A percentile compares a stretch with the other conserved stretches of the same genome.
Conservation (phyloP, 2,329 filamentous ascomycete species). For the Fusarium fujikuroi region DNA sequence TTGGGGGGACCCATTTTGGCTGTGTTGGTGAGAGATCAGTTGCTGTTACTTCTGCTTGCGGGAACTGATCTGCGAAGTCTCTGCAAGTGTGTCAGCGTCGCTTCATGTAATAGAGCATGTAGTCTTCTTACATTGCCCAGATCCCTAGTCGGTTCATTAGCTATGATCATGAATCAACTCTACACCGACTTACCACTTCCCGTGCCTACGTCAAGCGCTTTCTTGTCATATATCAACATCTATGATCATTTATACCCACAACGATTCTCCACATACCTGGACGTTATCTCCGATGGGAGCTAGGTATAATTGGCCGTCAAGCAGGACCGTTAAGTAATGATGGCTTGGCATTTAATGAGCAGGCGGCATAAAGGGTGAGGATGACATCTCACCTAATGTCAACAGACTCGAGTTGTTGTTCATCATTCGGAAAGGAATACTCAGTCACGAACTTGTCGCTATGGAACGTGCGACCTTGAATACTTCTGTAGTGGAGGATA, state of each 20-base stretch:
- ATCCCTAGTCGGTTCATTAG: neutral
- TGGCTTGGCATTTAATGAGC: neutral
- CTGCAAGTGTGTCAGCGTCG: neutral
- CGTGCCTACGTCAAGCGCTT: constrained; percentile 13
- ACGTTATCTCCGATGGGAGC: constrained; percentile 4
- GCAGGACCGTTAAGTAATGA: constrained; percentile 19
- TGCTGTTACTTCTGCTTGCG: constrained; percentile 5
- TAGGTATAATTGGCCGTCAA: constrained; percentile 10
- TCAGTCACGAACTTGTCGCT: constrained; percentile 23
- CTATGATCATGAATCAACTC: rapidly evolving
- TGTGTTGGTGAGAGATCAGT: constrained; percentile 26
- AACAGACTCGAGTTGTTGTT: constrained; percentile 24
- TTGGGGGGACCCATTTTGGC: constrained; percentile 24
- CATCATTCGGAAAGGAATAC: constrained; percentile 24
- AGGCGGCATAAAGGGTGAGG: too few relatives aligned
- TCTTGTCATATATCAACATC: neutral
- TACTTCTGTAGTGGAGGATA: constrained; percentile 20
- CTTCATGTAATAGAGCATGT: rapidly evolving
- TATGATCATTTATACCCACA: rapidly evolving
- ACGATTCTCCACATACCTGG: neutral
- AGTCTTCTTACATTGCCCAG: constrained; percentile 4
- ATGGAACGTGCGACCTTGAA: constrained; percentile 25
- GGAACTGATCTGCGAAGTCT: constrained; percentile 28
- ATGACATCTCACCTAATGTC: neutral
- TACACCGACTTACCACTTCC: constrained; percentile 4